A percentile compares a stretch with the other conserved stretches of the same genome.
Conservation (phyloP, 768 basidiomycete species). For the Serendipita sp. region DNA sequence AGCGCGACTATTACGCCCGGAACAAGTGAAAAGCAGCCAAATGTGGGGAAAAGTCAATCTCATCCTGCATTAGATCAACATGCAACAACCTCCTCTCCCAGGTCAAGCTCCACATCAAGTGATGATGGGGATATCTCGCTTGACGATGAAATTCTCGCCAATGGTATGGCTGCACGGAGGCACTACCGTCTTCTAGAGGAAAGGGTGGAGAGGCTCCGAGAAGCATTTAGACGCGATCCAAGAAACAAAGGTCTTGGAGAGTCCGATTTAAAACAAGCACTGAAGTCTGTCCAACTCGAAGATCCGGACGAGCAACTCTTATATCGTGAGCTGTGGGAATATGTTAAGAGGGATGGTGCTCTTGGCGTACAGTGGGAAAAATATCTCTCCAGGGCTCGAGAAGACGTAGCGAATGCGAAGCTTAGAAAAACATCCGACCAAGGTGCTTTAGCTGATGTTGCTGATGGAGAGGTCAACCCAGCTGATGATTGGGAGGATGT, state of each 20-base stretch:
- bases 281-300: background rate
- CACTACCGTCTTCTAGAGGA: background rate
- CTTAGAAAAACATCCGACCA: no score
- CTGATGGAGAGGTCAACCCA: no score
- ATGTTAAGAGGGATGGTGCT: background rate
- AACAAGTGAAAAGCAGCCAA: background rate
- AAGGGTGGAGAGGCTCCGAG: background rate
- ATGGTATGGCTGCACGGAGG: background rate
- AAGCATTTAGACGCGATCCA: background rate
- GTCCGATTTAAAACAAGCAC: background rate
- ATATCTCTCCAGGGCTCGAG: background rate
- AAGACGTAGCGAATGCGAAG: no score
- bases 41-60: background rate
- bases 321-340: background rate
- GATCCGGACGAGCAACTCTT: background rate
- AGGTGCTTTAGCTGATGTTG: no score
- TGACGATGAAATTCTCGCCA: background rate
- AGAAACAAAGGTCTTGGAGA: background rate
- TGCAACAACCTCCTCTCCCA: background rate
- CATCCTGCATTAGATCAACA: background rate
- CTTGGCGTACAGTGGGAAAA: background rate
- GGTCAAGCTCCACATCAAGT: background rate
- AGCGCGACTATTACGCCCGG: background rate
- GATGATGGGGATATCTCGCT: background rate
- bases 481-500: no score